Evolutionary conservation across 2,329 filamentous ascomycete species (phyloP).

Genomic region (Ascochyta pisi): DNA sequence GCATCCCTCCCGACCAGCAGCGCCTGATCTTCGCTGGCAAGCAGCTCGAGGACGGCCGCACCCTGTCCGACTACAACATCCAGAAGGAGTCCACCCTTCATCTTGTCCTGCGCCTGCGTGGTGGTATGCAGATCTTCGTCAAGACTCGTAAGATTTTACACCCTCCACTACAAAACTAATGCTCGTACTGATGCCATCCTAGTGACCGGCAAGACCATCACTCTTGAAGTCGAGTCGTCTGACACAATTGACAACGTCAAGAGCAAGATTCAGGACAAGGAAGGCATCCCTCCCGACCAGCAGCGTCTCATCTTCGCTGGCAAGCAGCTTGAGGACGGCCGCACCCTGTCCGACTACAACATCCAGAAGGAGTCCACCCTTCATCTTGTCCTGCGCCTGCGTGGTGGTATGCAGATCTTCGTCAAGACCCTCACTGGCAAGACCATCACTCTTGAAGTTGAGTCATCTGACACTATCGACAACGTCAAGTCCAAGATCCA

Average conservation of each 20-base stretch:
- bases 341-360: slow-evolving; percentile 63
- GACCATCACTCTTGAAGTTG: slow-evolving; percentile 71
- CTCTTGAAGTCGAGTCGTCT: too few relatives aligned
- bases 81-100: slow-evolving; percentile 82
- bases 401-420: too few relatives aligned
- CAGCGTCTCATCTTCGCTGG: slow-evolving; percentile 66
- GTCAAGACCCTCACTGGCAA: slow-evolving; percentile 58
- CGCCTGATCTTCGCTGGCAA: slow-evolving; percentile 96
- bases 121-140: slow-evolving; percentile 58
- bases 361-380: too few relatives aligned
- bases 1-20: slow-evolving; percentile 95
- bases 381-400: too few relatives aligned
- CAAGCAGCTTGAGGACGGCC: slow-evolving; percentile 65
- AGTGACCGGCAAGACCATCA: too few relatives aligned
- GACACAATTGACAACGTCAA: too few relatives aligned
- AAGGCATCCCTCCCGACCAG: slow-evolving; percentile 65
- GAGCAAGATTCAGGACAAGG: too few relatives aligned
- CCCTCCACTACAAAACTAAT: too few relatives aligned
- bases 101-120: slow-evolving; percentile 75
- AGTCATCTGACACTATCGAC: slow-evolving; percentile 86
- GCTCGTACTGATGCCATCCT: too few relatives aligned
- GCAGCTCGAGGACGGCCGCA: slow-evolving; percentile 94
- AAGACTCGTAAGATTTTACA: too few relatives aligned
- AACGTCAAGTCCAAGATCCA: slow-evolving; percentile 98
- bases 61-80: slow-evolving; percentile 92